Evolutionary conservation across 1,284 basidiomycete species (phyloP).

Genomic region (Xerocomus amazonicus): DNA sequence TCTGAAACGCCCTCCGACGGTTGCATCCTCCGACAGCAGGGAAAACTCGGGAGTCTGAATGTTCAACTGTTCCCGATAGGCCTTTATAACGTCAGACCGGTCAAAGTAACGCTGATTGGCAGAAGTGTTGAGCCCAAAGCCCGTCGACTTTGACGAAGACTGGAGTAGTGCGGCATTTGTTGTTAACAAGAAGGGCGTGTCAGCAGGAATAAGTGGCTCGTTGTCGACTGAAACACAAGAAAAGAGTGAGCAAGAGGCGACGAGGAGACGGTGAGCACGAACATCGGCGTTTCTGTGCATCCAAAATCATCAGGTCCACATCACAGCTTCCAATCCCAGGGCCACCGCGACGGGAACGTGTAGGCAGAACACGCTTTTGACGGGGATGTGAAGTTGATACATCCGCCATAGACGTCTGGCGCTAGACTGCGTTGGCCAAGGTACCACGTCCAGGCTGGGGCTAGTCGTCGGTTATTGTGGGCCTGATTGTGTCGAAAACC

Average conservation of each 20-base stretch:
- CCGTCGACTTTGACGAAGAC: constrained; percentile 33
- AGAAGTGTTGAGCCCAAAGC: constrained; percentile 49
- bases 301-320: constrained; percentile 79
- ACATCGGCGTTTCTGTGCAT: constrained; percentile 77
- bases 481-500: too few species aligned
- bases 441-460: too few species aligned
- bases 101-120: constrained; percentile 75
- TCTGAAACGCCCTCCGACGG: constrained; percentile 63
- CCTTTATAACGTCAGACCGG: constrained; percentile 67
- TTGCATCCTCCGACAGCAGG: constrained; percentile 53
- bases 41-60: constrained; percentile 74
- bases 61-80: constrained; percentile 59
- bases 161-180: constrained; percentile 53
- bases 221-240: constrained; percentile 54
- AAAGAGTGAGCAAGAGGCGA: constrained; percentile 19
- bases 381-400: constrained; percentile 30
- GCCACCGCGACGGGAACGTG: constrained; percentile 73
- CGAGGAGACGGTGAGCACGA: constrained; percentile 35
- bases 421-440: constrained; percentile 11
- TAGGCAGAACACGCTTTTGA: constrained; percentile 75
- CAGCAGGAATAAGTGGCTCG: constrained; percentile 63
- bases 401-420: constrained; percentile 25
- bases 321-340: constrained; percentile 74
- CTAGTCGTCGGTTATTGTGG: too few species aligned
- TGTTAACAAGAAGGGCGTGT: constrained; percentile 64